Conservation (phyloP, 2,329 filamentous ascomycete species). For the Monilinia fructigena region DNA sequence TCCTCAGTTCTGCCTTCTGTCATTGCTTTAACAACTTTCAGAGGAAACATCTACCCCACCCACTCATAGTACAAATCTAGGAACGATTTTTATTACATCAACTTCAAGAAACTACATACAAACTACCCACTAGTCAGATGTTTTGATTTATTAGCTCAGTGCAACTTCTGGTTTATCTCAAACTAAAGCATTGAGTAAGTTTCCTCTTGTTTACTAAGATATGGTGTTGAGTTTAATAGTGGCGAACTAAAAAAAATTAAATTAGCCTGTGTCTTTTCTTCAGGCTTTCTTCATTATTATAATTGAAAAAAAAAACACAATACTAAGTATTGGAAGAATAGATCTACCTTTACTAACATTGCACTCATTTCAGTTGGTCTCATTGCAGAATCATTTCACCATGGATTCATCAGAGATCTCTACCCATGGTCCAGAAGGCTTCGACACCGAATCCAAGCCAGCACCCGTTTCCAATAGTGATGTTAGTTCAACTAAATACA, state of each 20-base stretch:
- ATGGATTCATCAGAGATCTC: background rate
- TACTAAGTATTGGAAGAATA: background rate
- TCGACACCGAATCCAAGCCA: background rate
- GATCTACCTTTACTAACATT: background rate
- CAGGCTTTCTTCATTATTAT: background rate
- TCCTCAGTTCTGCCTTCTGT: background rate
- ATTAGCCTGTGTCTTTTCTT: background rate
- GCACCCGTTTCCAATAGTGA: background rate
- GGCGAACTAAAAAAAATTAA: background rate
- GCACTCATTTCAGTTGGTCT: background rate
- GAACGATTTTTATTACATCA: background rate
- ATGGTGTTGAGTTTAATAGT: background rate
- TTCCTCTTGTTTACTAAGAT: background rate
- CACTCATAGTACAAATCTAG: background rate
- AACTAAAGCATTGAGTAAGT: background rate
- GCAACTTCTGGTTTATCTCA: background rate
- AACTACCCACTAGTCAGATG: background rate
- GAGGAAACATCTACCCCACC: background rate
- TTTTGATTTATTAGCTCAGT: background rate
- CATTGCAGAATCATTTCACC: background rate
- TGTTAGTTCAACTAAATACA: background rate
- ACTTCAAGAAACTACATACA: background rate
- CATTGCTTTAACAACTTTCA: background rate
- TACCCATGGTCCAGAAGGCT: background rate
- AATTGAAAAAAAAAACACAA: no score